A percentile compares a stretch with the other conserved stretches of the same genome.
Evolutionary conservation across 176 grass and related monocot species (phyloP).

Genomic region (Paspalum notatum): DNA sequence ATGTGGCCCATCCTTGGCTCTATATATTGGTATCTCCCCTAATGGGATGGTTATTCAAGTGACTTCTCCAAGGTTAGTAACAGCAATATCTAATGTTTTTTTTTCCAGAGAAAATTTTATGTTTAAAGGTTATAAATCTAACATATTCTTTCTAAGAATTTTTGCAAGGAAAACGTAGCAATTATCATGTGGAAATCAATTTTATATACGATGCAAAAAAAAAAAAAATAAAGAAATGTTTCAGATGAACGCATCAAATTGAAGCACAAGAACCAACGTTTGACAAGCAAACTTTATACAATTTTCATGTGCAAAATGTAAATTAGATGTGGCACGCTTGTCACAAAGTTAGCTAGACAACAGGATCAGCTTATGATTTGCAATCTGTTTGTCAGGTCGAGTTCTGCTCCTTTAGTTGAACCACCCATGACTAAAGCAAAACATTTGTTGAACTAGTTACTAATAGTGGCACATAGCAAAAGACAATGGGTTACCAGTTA

Average conservation of each 20-base stretch:
- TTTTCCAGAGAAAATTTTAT: not conserved
- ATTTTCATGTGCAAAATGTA: not conserved
- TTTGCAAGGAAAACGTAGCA: too few species aligned
- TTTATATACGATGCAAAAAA: not conserved
- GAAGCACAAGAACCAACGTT: not conserved
- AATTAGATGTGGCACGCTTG: not conserved
- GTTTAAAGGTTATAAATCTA: not conserved
- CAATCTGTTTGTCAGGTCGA: not conserved
- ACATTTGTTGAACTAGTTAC: not conserved
- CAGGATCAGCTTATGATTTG: not conserved
- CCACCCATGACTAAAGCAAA: conserved; percentile 23
- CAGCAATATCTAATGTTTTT: not conserved
- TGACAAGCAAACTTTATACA: not conserved
- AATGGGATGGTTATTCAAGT: too few species aligned
- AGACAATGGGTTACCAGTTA: not conserved
- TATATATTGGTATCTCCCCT: too few species aligned
- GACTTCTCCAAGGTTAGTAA: too few species aligned
- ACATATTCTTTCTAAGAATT: not conserved
- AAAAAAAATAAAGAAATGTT: not conserved
- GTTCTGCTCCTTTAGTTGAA: not conserved
- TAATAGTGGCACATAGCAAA: not conserved
- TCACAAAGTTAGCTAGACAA: not conserved
- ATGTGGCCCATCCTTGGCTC: too few species aligned
- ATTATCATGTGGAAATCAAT: not conserved
- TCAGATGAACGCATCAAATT: not conserved